Conservation (phyloP, 2,329 filamentous ascomycete genomes). For the Arthrobotrys entomopaga region DNA sequence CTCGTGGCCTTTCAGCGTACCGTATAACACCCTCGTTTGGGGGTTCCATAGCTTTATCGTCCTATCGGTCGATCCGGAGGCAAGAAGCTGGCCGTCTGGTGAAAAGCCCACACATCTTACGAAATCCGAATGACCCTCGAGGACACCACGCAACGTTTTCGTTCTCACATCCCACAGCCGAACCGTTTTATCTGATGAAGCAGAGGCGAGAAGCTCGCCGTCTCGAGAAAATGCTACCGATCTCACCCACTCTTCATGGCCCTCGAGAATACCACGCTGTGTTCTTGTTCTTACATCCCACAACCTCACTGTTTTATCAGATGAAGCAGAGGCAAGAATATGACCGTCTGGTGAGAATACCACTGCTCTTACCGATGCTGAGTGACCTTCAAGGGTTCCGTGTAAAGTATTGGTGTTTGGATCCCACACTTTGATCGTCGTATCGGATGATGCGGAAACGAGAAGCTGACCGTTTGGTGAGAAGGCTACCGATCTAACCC, state of each 20-base stretch:
- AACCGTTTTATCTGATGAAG: neutral
- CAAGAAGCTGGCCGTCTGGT: slow-evolving; percentile 1
- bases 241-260: neutral
- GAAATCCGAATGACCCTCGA: neutral
- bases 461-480: too few relatives aligned
- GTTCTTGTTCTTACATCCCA: slow-evolving; percentile 6
- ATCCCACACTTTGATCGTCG: too few relatives aligned
- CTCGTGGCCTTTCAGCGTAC: neutral
- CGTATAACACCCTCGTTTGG: neutral
- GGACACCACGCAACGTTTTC: neutral
- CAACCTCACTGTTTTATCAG: neutral
- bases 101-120: neutral
- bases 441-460: too few relatives aligned
- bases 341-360: too few relatives aligned
- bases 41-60: neutral
- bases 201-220: neutral
- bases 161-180: neutral
- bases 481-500: too few relatives aligned
- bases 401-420: too few relatives aligned
- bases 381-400: too few relatives aligned
- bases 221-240: neutral
- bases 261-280: neutral
- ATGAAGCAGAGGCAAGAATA: too few relatives aligned
- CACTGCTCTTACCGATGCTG: too few relatives aligned
- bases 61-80: neutral